Evolutionary conservation across 2,329 filamentous ascomycete species (phyloP).

Genomic region (Colletotrichum spaethianum): DNA sequence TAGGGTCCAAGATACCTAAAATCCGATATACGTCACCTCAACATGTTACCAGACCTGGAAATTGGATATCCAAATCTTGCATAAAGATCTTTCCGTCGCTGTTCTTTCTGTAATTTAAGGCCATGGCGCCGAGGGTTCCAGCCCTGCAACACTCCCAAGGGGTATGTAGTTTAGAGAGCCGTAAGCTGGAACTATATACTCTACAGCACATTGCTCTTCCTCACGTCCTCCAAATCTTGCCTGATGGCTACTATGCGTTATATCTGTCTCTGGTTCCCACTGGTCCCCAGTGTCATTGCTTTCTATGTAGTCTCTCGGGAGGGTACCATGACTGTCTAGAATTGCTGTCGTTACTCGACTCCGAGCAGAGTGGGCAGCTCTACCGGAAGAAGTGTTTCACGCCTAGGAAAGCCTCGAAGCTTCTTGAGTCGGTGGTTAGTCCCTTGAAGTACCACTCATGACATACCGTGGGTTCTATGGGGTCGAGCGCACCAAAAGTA

Average conservation of each 20-base stretch:
- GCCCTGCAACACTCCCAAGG: too few relatives aligned
- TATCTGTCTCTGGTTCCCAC: slow-evolving; percentile 2
- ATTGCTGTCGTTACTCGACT: background rate
- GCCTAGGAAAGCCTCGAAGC: background rate
- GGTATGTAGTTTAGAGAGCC: too few relatives aligned
- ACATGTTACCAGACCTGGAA: too few relatives aligned
- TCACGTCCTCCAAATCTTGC: background rate
- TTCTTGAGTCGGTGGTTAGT: background rate
- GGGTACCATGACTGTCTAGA: background rate
- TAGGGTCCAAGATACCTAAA: too few relatives aligned
- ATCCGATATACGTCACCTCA: too few relatives aligned
- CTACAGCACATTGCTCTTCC: too few relatives aligned
- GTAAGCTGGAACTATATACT: too few relatives aligned
- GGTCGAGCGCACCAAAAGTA: background rate
- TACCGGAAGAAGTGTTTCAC: slow-evolving; percentile 2
- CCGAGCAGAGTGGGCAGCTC: background rate
- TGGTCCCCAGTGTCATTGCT: background rate
- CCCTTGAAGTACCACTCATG: background rate
- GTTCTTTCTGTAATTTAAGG: too few relatives aligned
- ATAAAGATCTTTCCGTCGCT: too few relatives aligned
- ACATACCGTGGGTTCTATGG: background rate
- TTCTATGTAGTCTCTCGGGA: background rate
- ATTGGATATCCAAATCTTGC: too few relatives aligned
- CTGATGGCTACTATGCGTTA: slow-evolving; percentile 2
- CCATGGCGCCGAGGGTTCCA: too few relatives aligned